Evolutionary conservation across 1,284 basidiomycete genomes (phyloP).

Genomic region (Athelia sp.): DNA sequence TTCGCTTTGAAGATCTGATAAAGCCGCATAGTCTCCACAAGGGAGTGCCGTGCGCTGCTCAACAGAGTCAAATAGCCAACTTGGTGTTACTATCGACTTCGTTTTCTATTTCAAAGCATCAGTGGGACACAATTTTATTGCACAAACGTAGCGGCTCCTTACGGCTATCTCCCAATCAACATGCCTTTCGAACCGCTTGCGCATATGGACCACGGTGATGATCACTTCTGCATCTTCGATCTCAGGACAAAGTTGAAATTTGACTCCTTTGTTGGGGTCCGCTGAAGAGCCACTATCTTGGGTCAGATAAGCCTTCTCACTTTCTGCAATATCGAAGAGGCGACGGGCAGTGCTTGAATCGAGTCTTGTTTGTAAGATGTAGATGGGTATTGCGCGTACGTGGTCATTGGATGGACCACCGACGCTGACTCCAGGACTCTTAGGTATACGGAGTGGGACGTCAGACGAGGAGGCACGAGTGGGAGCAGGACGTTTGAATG

Average conservation of each 20-base stretch:
- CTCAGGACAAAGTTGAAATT: conserved; percentile 29
- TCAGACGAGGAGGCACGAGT: not conserved
- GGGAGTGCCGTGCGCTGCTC: conserved; percentile 37
- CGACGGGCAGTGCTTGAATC: conserved; percentile 34
- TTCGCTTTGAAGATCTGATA: conserved; percentile 43
- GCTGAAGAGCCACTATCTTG: conserved; percentile 9
- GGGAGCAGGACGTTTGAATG: not conserved
- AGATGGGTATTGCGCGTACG: conserved; percentile 22
- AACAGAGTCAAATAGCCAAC: conserved; percentile 61
- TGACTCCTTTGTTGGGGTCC: not conserved
- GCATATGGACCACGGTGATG: conserved; percentile 60
- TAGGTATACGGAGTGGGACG: not conserved
- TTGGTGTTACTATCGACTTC: conserved; percentile 61
- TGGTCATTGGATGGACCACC: not conserved
- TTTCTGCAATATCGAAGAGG: conserved; percentile 45
- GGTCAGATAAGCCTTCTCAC: conserved; percentile 15
- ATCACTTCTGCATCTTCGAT: conserved; percentile 56
- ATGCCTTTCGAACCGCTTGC: conserved; percentile 63
- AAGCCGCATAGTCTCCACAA: conserved; percentile 48
- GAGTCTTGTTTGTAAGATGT: conserved; percentile 61
- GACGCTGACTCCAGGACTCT: not conserved
- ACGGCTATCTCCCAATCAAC: conserved; percentile 57
- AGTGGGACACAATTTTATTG: too few species aligned
- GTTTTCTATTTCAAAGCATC: too few species aligned
- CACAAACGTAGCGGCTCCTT: too few species aligned